Evolutionary conservation across 2,329 filamentous ascomycete species (phyloP).

Genomic region (Alternaria rosae): DNA sequence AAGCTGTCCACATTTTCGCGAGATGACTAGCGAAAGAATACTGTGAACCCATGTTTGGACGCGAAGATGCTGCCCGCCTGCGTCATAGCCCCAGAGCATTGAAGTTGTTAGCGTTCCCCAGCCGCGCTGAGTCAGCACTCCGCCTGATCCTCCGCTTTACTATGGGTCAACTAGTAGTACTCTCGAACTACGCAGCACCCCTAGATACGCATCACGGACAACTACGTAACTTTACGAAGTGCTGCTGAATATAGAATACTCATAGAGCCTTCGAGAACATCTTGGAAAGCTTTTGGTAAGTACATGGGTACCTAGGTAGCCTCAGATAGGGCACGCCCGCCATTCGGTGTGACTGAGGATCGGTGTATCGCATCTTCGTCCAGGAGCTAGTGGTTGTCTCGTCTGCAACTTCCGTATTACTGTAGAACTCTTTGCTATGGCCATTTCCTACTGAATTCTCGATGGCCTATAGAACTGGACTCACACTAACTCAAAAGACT

Average conservation of each 20-base stretch:
- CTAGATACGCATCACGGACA: background rate
- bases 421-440: background rate
- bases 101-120: background rate
- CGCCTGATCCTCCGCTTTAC: background rate
- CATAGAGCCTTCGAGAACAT: background rate
- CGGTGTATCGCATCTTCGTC: background rate
- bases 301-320: background rate
- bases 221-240: background rate
- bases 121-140: conserved; percentile 3
- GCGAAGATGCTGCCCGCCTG: background rate
- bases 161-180: background rate
- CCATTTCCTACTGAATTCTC: background rate
- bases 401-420: background rate
- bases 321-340: background rate
- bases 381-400: background rate
- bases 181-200: background rate
- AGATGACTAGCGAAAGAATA: background rate
- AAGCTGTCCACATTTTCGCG: background rate
- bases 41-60: background rate
- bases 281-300: background rate
- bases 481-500: background rate
- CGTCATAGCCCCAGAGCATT: conserved; percentile 1
- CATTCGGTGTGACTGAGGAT: background rate
- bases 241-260: background rate
- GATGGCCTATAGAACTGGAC: background rate